These are phyloP conservation scores for Macrolepiota fuliginosa DNA, from an alignment of 768 basidiomycete species.

Conservation along the genomic window DNA sequence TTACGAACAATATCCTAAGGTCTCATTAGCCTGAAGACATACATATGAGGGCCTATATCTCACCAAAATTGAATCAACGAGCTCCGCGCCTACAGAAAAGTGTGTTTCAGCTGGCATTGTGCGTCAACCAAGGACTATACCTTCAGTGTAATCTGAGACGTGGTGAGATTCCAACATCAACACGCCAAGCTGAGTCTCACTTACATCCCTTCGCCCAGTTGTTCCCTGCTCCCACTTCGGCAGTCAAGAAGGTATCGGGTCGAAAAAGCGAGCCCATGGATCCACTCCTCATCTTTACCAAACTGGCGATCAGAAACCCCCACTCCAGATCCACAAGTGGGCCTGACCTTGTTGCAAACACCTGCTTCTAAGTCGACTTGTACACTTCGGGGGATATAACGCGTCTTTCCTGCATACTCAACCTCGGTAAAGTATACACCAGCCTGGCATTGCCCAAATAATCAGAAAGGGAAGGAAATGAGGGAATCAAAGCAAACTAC, in stretches of 20 bases:
- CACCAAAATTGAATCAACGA: slow-evolving; percentile 81
- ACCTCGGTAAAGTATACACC: slow-evolving; percentile 84
- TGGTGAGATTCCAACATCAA: slow-evolving; percentile 3
- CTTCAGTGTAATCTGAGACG: slow-evolving; percentile 80
- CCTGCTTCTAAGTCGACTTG: slow-evolving; percentile 90
- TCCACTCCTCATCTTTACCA: slow-evolving; percentile 60
- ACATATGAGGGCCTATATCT: not conserved
- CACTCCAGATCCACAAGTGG: not conserved
- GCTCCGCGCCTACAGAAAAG: slow-evolving; percentile 68
- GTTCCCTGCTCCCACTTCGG: slow-evolving; percentile 72
- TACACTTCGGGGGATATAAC: slow-evolving; percentile 88
- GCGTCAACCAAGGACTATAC: slow-evolving; percentile 31
- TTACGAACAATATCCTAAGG: slow-evolving; percentile 69
- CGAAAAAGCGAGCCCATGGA: slow-evolving; percentile 74
- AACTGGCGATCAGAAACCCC: not conserved
- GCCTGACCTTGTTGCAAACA: slow-evolving; percentile 72
- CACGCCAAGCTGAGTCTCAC: slow-evolving; percentile 23
- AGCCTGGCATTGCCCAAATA: slow-evolving; percentile 40
- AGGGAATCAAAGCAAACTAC: slow-evolving; percentile 35
- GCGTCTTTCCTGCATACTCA: slow-evolving; percentile 44
- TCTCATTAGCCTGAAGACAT: not conserved
- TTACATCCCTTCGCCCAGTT: slow-evolving; percentile 96
- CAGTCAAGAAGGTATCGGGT: slow-evolving; percentile 81
- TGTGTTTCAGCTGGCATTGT: not conserved
- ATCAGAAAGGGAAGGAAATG: not conserved